phyloP scores from a whole-genome alignment of 108 stramenopile species.

The Skeletonema menzelii region DNA sequence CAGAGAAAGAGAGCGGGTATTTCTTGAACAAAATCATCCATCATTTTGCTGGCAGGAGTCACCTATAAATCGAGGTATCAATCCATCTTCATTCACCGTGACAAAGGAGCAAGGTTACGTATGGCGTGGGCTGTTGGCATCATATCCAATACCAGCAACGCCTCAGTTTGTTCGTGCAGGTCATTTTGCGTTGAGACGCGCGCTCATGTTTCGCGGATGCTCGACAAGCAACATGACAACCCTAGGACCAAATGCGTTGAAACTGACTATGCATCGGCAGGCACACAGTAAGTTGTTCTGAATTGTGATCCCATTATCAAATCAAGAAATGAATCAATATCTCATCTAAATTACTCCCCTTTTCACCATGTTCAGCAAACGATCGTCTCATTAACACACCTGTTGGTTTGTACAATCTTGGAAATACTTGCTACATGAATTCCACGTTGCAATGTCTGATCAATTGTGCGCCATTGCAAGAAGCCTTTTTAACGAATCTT shows the following conservation, averaged over 20 bases:
- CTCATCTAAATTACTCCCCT: constrained; percentile 14
- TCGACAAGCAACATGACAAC: constrained; percentile 10
- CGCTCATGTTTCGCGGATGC: constrained; percentile 41
- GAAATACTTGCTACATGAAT: constrained; percentile 89
- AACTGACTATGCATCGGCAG: constrained; percentile 18
- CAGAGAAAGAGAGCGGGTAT: constrained; percentile 69
- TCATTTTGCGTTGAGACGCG: constrained; percentile 44
- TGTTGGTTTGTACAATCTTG: constrained; percentile 88
- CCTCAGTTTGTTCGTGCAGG: constrained; percentile 55
- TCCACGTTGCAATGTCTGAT: constrained; percentile 83
- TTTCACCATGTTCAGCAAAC: constrained; percentile 12
- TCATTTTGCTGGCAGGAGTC: constrained; percentile 61
- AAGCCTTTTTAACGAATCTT: constrained; percentile 62
- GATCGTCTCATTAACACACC: constrained; percentile 48
- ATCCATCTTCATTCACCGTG: constrained; percentile 62
- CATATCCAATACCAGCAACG: constrained; percentile 67
- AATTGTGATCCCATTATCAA: not conserved
- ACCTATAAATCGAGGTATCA: constrained; percentile 66
- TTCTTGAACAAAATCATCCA: constrained; percentile 50
- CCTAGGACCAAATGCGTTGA: constrained; percentile 33
- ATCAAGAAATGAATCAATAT: not conserved
- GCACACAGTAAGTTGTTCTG: constrained; percentile 20
- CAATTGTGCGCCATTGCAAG: constrained; percentile 66
- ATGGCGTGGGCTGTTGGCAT: constrained; percentile 75
- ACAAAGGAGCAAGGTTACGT: constrained; percentile 71